A percentile compares a stretch with the other conserved stretches of the same genome.
Conservation (phyloP, 2,329 filamentous ascomycete genomes). For the Fusarium sp. region DNA sequence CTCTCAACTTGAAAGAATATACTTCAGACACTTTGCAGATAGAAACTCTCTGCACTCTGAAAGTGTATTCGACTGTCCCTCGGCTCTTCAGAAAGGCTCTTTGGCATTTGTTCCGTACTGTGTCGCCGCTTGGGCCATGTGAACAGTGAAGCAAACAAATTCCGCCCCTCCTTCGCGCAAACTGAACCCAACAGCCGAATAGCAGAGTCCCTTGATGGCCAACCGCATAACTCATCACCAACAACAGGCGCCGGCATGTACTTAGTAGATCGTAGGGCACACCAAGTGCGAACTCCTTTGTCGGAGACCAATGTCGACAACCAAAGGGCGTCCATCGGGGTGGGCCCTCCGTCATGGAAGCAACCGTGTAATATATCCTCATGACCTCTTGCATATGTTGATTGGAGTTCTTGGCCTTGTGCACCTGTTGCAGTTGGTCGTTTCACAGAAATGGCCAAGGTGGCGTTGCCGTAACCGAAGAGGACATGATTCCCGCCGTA, state of each 20-base stretch:
- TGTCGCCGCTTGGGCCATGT: conserved; percentile 17
- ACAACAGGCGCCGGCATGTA: conserved; percentile 31
- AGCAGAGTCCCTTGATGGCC: conserved; percentile 26
- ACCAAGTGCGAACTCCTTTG: conserved; percentile 12
- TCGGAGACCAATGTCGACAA: conserved; percentile 1
- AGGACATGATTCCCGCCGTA: conserved; percentile 4
- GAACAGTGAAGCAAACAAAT: conserved; percentile 28
- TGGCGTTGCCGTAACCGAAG: conserved; percentile 22
- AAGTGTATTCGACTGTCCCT: conserved; percentile 9
- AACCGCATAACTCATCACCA: conserved; percentile 38
- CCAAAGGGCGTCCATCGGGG: conserved; percentile 14
- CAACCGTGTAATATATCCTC: conserved; percentile 24
- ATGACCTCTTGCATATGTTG: conserved; percentile 30
- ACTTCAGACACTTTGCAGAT: conserved; percentile 1
- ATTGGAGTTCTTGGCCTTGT: conserved; percentile 12
- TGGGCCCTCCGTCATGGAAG: conserved; percentile 23
- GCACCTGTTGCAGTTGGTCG: conserved; percentile 21
- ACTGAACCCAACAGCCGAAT: conserved; percentile 35
- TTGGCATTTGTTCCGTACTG: conserved; percentile 15
- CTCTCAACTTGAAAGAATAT: not conserved
- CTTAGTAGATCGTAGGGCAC: conserved; percentile 16
- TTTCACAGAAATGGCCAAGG: conserved; percentile 32
- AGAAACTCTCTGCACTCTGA: conserved; percentile 3
- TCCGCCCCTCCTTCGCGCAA: conserved; percentile 13
- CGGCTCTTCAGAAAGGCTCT: conserved; percentile 5